These are phyloP conservation scores for Hyaloperonospora arabidopsidis DNA, from an alignment of 352 stramenopile genomes.

Conservation along the genomic window DNA sequence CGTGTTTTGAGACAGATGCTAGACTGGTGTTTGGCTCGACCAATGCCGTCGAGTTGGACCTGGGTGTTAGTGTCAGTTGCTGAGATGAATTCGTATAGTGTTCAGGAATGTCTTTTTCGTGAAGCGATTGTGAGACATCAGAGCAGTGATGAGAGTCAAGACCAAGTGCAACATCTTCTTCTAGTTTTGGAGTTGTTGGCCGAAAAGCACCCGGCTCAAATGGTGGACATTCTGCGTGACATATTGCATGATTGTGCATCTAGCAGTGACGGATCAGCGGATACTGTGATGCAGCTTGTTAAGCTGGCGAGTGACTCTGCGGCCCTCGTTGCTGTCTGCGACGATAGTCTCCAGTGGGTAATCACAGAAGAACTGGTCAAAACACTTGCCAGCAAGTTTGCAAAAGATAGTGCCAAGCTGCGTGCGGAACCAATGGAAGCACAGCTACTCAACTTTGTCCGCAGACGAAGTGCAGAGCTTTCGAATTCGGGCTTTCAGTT, in stretches of 20 bases:
- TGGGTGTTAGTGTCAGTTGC: slow-evolving; percentile 45
- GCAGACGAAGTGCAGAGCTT: slow-evolving; percentile 31
- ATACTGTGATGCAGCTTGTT: slow-evolving; percentile 27
- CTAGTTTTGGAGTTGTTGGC: slow-evolving; percentile 37
- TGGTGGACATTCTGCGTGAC: slow-evolving; percentile 42
- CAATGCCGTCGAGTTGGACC: slow-evolving; percentile 31
- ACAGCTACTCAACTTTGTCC: slow-evolving; percentile 26
- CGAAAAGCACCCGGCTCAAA: slow-evolving; percentile 31
- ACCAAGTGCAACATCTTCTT: slow-evolving; percentile 13
- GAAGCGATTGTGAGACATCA: slow-evolving; percentile 22
- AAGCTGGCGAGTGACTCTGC: slow-evolving; percentile 29
- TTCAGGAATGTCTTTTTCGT: slow-evolving; percentile 44
- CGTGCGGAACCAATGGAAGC: slow-evolving; percentile 6
- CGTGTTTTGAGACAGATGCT: slow-evolving; percentile 34
- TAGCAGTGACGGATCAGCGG: slow-evolving; percentile 1
- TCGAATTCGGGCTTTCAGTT: slow-evolving; percentile 39
- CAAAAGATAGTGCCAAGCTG: slow-evolving; percentile 1
- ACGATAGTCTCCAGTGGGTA: slow-evolving; percentile 60
- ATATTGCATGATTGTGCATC: slow-evolving; percentile 30
- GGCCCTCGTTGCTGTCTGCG: slow-evolving; percentile 32
- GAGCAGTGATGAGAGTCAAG: not conserved
- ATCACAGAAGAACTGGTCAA: slow-evolving; percentile 43
- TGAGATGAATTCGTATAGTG: slow-evolving; percentile 35
- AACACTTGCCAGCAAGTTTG: slow-evolving; percentile 24
- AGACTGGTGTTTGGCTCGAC: slow-evolving; percentile 34